These are phyloP conservation scores for Cryptomeria japonica DNA, from an alignment of 75 land plant genomes.

Conservation along the genomic window DNA sequence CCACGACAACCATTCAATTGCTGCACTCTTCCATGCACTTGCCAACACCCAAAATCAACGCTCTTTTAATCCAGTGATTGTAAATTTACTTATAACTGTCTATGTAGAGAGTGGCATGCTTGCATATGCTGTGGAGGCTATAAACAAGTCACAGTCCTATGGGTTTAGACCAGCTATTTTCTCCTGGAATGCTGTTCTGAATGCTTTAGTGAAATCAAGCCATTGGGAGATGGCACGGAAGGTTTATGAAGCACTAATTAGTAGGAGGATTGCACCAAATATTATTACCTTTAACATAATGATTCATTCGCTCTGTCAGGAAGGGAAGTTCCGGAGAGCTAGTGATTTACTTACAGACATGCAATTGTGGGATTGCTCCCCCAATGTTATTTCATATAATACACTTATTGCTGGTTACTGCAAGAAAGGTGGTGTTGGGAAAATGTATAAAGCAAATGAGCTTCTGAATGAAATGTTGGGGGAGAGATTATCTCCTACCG, in stretches of 20 bases:
- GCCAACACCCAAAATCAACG: conserved; percentile 11
- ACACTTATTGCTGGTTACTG: conserved; percentile 62
- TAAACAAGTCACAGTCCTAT: conserved; percentile 53
- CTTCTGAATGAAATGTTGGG: conserved; percentile 56
- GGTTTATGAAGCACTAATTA: conserved; percentile 52
- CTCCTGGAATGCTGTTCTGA: conserved; percentile 62
- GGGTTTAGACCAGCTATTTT: conserved; percentile 35
- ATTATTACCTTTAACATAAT: conserved; percentile 55
- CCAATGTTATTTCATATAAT: conserved; percentile 56
- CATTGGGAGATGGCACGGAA: conserved; percentile 28
- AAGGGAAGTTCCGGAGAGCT: conserved; percentile 59
- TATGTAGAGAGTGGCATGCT: conserved; percentile 32
- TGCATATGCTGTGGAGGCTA: conserved; percentile 44
- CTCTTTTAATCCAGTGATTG: conserved; percentile 12
- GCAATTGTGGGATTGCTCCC: conserved; percentile 43
- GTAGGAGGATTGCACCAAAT: conserved; percentile 50
- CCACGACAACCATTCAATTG: conserved; percentile 5
- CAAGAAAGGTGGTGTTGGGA: conserved; percentile 48
- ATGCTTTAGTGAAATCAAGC: conserved; percentile 40
- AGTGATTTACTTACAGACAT: conserved; percentile 58
- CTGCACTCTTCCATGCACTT: conserved; percentile 23
- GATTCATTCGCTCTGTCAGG: conserved; percentile 60
- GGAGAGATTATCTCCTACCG: conserved; percentile 27
- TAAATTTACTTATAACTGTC: conserved; percentile 54
- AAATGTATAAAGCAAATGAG: conserved; percentile 52